Percentiles rank a stretch among this genome's conserved stretches.
Evolutionary conservation across 306 rosid genomes (phyloP).

Genomic region (Sphenostylis stenocarpa): DNA sequence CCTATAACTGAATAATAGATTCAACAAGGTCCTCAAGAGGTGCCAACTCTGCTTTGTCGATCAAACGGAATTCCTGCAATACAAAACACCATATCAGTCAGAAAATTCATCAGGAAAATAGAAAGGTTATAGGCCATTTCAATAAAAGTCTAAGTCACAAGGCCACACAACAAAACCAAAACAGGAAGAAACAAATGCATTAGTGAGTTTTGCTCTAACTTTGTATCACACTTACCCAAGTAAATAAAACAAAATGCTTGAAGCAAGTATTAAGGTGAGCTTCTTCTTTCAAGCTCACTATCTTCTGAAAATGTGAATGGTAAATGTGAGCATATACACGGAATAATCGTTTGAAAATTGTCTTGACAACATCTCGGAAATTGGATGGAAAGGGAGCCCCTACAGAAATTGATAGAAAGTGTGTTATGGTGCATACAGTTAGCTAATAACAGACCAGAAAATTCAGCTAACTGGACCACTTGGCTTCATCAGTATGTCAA

Average conservation of each 20-base stretch:
- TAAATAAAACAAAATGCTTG: constrained; percentile 87
- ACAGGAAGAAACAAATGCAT: neutral
- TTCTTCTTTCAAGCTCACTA: constrained; percentile 85
- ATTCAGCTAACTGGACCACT: neutral
- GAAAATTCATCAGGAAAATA: neutral
- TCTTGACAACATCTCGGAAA: constrained; percentile 77
- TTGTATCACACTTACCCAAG: constrained; percentile 60
- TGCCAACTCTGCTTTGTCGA: constrained; percentile 74
- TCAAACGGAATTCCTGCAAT: constrained; percentile 75
- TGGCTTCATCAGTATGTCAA: neutral
- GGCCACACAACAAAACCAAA: neutral
- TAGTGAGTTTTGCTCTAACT: neutral
- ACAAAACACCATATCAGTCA: constrained; percentile 24
- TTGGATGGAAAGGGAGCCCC: constrained; percentile 80
- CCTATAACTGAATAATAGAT: constrained; percentile 53
- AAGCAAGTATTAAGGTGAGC: constrained; percentile 95
- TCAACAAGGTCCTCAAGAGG: constrained; percentile 85
- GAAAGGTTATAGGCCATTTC: too few species aligned
- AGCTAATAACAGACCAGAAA: neutral
- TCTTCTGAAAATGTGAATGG: constrained; percentile 83
- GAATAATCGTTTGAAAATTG: constrained; percentile 80
- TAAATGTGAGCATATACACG: constrained; percentile 91
- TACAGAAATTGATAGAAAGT: constrained; percentile 17
- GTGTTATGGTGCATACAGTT: neutral
- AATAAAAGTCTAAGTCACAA: too few species aligned